Conservation (phyloP, 2,329 filamentous ascomycete genomes). For the Aspergillus viridinutans region DNA sequence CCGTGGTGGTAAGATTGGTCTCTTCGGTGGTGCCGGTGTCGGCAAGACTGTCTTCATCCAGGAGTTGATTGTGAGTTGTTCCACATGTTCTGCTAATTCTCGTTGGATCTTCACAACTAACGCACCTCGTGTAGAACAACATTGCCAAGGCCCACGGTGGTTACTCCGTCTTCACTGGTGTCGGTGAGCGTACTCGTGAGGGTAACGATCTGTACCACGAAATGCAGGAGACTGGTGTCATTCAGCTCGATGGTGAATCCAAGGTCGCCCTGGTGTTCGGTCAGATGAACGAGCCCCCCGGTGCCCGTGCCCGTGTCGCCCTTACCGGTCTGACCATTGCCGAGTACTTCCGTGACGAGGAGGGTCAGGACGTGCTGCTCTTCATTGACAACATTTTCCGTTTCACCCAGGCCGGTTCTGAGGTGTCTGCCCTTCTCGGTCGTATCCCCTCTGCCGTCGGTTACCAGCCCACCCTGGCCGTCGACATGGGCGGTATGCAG, state of each 20-base stretch:
- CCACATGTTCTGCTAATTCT: not conserved
- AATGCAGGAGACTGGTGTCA: constrained; percentile 99
- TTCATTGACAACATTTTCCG: constrained; percentile 99
- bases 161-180: constrained; percentile 99
- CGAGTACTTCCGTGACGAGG: constrained; percentile 77
- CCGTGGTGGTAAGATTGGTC: constrained; percentile 99
- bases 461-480: constrained; percentile 98
- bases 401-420: constrained; percentile 99
- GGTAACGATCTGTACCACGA: constrained; percentile 99
- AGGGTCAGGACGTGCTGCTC: constrained; percentile 94
- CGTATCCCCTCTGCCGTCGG: constrained; percentile 99
- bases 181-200: constrained; percentile 99
- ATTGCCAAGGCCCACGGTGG: constrained; percentile 99
- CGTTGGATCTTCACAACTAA: not conserved
- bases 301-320: constrained; percentile 99
- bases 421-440: constrained; percentile 98
- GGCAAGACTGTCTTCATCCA: constrained; percentile 99
- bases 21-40: constrained; percentile 99
- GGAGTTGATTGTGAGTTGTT: constrained; percentile 77
- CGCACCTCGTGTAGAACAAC: constrained; percentile 68
- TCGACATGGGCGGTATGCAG: constrained; percentile 99
- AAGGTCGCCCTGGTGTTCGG: constrained; percentile 99
- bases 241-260: constrained; percentile 97
- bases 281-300: constrained; percentile 99
- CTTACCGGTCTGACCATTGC: constrained; percentile 70